Evolutionary conservation across 2,329 filamentous ascomycete species (phyloP).

Genomic region (Uncinocarpus reesii): DNA sequence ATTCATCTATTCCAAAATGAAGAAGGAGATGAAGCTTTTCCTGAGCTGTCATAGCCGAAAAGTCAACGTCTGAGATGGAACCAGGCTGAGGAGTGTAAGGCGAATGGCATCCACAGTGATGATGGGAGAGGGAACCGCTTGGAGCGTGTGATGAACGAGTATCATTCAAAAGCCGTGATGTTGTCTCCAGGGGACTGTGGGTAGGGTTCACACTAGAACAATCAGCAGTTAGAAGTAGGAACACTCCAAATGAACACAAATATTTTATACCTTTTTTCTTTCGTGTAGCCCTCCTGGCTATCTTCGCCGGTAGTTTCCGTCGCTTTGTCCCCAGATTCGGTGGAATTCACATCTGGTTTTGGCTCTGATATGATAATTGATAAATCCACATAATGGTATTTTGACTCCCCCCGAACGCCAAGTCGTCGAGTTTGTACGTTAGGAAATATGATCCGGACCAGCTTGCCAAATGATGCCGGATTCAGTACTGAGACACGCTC

Average conservation of each 20-base stretch:
- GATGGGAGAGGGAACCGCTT: neutral
- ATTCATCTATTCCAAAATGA: slow-evolving; percentile 28
- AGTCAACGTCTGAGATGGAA: slow-evolving; percentile 9
- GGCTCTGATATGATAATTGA: slow-evolving; percentile 39
- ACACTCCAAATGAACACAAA: neutral
- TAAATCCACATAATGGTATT: slow-evolving; percentile 73
- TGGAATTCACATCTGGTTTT: slow-evolving; percentile 20
- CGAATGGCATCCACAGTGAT: slow-evolving; percentile 8
- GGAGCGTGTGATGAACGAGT: neutral
- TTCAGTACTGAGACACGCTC: slow-evolving; percentile 92
- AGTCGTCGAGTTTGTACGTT: slow-evolving; percentile 85
- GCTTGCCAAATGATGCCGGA: slow-evolving; percentile 92
- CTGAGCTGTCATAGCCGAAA: slow-evolving; percentile 23
- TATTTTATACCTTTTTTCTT: slow-evolving; percentile 8
- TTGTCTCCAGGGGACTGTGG: neutral
- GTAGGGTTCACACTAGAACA: neutral
- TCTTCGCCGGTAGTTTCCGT: slow-evolving; percentile 9
- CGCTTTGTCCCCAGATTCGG: slow-evolving; percentile 2
- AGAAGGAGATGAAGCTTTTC: slow-evolving; percentile 34
- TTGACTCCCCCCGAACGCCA: slow-evolving; percentile 90
- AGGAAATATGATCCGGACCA: slow-evolving; percentile 91
- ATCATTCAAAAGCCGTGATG: neutral
- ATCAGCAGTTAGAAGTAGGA: neutral
- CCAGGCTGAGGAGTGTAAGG: slow-evolving; percentile 7
- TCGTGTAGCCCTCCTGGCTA: neutral